Percentiles rank a stretch among this genome's conserved stretches.
Conservation (phyloP, 2,329 filamentous ascomycete species). For the Hymenotorrendiella dingleyae region DNA sequence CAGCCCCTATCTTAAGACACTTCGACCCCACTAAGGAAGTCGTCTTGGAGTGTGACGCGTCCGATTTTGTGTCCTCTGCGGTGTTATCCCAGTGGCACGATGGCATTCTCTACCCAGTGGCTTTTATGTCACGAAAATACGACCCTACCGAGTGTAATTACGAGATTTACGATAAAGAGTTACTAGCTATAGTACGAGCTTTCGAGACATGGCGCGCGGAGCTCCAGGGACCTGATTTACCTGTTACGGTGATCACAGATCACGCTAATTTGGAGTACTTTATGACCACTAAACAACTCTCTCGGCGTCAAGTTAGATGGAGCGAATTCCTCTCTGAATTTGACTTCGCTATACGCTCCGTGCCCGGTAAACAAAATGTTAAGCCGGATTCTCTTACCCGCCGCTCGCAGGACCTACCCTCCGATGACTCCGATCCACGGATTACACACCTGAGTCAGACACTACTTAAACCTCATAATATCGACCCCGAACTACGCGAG, state of each 20-base stretch:
- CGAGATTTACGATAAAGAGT: constrained; percentile 30
- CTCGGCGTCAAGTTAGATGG: too few relatives aligned
- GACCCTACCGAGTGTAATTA: constrained; percentile 27
- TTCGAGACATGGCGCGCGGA: constrained; percentile 8
- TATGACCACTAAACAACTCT: constrained; percentile 2
- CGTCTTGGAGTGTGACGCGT: too few relatives aligned
- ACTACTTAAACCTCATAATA: background rate
- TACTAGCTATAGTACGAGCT: constrained; percentile 25
- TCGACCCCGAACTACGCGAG: background rate
- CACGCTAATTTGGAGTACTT: too few relatives aligned
- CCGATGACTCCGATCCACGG: background rate
- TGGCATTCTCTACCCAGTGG: constrained; percentile 10
- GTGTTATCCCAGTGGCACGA: too few relatives aligned
- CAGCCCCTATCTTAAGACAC: too few relatives aligned
- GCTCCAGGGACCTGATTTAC: background rate
- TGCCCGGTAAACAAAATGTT: background rate
- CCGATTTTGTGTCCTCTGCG: too few relatives aligned
- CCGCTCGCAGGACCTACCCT: background rate
- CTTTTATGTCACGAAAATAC: constrained; percentile 25
- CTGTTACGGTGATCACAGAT: constrained; percentile 3
- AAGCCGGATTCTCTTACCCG: background rate
- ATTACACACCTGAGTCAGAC: background rate
- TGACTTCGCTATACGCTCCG: too few relatives aligned
- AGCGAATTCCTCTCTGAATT: too few relatives aligned
- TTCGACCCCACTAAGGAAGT: too few relatives aligned